These are phyloP conservation scores for Chloromonas sp. DNA, from an alignment of 163 green algal genomes.

Conservation along the genomic window DNA sequence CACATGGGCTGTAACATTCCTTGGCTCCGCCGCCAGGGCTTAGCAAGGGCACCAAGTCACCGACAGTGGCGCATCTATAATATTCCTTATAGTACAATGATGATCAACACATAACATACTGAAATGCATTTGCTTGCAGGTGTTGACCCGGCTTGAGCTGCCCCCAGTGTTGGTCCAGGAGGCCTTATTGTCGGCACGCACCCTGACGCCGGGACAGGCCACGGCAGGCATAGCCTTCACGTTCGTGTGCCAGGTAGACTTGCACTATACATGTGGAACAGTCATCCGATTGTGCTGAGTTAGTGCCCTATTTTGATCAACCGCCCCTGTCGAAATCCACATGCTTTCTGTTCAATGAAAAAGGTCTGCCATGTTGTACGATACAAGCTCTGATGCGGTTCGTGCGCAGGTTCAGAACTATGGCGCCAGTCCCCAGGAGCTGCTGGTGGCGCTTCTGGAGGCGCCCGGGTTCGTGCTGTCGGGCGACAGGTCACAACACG, in stretches of 20 bases:
- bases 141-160: slow-evolving; percentile 28
- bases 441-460: slow-evolving; percentile 27
- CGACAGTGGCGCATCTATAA: too few species aligned
- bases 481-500: slow-evolving; percentile 9
- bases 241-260: slow-evolving; percentile 25
- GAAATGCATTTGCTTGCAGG: slow-evolving; percentile 5
- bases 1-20: too few species aligned
- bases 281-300: neutral
- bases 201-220: slow-evolving; percentile 20
- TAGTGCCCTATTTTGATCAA: too few species aligned
- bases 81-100: too few species aligned
- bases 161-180: slow-evolving; percentile 26
- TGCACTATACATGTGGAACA: too few species aligned
- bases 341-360: neutral
- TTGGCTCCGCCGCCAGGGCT: too few species aligned
- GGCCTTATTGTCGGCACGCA: slow-evolving; percentile 27
- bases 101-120: too few species aligned
- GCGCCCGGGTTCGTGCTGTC: slow-evolving; percentile 22
- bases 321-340: neutral
- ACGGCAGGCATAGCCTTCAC: slow-evolving; percentile 34
- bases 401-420: slow-evolving; percentile 28
- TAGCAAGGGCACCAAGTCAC: too few species aligned
- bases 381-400: neutral
- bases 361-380: neutral
- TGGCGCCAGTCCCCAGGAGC: slow-evolving; percentile 12